Evolutionary conservation across 495 filamentous ascomycete species (phyloP), one percentile per base, ranked within the genome.

Genomic region (Talaromyces liani): DNA sequence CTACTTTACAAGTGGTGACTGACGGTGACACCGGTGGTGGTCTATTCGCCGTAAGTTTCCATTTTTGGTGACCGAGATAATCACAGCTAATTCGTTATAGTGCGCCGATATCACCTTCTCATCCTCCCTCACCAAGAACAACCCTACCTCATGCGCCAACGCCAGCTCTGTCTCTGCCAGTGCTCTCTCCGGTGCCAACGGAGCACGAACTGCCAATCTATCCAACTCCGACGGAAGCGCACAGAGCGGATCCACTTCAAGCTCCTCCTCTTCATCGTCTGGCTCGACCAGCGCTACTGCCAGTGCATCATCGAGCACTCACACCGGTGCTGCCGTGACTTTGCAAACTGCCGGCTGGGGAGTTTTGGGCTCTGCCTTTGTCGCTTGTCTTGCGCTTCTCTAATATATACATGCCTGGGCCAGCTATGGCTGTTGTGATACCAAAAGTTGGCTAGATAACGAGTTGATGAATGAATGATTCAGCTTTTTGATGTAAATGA

Each of bases 71-170:
- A 66, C 10, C 34, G 20, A 20, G 33, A 53, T 14, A 9, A 14
- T 25, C 55, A 47, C 49, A 34, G 53, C 55, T 65, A 12, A 66
- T 27, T 4, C 16, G 20, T 18, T 27, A 14, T 27, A 88, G 85
- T 88, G 85, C 66, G 84, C 85, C 62, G 86, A 88, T 67, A 80
- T 88, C 63, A 84, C 82, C 56, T 82, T 88, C 70, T 78, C 77
- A 18, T 69, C 67, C 3, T 63, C 49, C 60, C 68, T 65, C 31
- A 67, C 65, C 2, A 70, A 70, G 34, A 63, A 70, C 6, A 18
- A 70, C 9, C 72, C 80, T 45, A 72, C 71, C 14, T 65, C 71
- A 7, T 88, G 84, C 69, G 69, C 62, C 47, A 87, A 88, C 68
- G 75, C 73, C 51, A 84, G 82, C 34, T 81, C 80, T 33, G 68